These are phyloP conservation scores for Lipomyces orientalis DNA, from an alignment of 805 yeast species.

Conservation along the genomic window DNA sequence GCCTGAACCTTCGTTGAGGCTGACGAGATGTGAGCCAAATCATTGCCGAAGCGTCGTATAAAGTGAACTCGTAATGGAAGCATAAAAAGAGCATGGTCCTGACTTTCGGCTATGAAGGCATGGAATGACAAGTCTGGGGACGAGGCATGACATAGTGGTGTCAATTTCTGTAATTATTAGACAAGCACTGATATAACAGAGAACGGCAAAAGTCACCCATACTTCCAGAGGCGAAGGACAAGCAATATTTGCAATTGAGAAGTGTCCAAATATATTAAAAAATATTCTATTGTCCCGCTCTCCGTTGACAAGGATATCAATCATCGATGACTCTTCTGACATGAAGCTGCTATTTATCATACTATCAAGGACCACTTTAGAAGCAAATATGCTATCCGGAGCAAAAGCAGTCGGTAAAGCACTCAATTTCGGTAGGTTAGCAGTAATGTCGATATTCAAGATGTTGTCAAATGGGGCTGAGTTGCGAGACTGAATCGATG, in stretches of 20 bases:
- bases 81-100: constrained; percentile 1
- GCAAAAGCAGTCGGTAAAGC: constrained; percentile 22
- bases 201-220: neutral
- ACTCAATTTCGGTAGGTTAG: constrained; percentile 25
- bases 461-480: constrained; percentile 23
- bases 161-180: neutral
- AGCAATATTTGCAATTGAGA: constrained; percentile 26
- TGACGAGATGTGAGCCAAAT: constrained; percentile 27
- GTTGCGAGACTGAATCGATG: constrained; percentile 13
- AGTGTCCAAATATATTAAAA: constrained; percentile 31
- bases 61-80: constrained; percentile 35
- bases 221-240: constrained; percentile 25
- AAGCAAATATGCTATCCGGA: constrained; percentile 30
- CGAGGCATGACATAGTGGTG: constrained; percentile 18
- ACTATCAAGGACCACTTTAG: constrained; percentile 26
- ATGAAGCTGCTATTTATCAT: constrained; percentile 21
- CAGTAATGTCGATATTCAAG: constrained; percentile 21
- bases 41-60: constrained; percentile 36
- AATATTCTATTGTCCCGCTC: constrained; percentile 4
- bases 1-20: constrained; percentile 31
- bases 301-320: constrained; percentile 25
- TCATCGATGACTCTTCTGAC: constrained; percentile 16
- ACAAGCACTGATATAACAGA: neutral
- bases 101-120: constrained; percentile 17
- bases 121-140: constrained; percentile 32